Conservation (phyloP, 208 protist species). For the Acanthamoeba castellanii region DNA sequence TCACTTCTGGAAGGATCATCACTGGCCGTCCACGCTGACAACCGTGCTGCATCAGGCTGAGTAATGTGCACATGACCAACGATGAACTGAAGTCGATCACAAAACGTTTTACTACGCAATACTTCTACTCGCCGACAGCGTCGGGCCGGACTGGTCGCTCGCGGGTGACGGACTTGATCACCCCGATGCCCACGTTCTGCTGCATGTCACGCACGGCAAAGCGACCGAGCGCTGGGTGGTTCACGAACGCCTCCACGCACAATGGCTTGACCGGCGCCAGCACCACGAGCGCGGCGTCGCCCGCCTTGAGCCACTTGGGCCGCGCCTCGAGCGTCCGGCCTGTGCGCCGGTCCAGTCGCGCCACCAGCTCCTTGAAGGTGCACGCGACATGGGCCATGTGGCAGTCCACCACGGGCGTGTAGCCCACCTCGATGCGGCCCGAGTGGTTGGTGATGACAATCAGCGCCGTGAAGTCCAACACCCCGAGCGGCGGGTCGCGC, state of each 20-base stretch:
- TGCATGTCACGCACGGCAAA: conserved; percentile 97
- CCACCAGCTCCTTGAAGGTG: conserved; percentile 92
- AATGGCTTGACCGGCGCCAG: conserved; percentile 94
- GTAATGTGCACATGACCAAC: too few species aligned
- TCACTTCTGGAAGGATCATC: too few species aligned
- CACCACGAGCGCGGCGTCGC: conserved; percentile 93
- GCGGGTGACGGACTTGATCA: conserved; percentile 93
- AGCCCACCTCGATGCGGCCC: conserved; percentile 92
- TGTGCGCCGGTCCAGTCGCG: conserved; percentile 94
- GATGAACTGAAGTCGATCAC: too few species aligned
- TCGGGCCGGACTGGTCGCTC: not conserved
- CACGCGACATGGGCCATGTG: conserved; percentile 96
- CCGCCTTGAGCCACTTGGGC: conserved; percentile 93
- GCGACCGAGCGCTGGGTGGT: conserved; percentile 96
- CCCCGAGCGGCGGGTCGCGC: conserved; percentile 75
- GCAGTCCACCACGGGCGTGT: conserved; percentile 94
- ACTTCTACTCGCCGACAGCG: too few species aligned
- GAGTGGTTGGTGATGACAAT: conserved; percentile 96
- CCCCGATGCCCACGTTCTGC: conserved; percentile 97
- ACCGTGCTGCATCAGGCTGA: too few species aligned
- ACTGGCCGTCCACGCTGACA: too few species aligned
- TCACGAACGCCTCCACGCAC: conserved; percentile 96
- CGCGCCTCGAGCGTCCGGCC: conserved; percentile 93
- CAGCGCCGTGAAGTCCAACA: conserved; percentile 92
- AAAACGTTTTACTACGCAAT: too few species aligned